Evolutionary conservation across 176 grass and related monocot species (phyloP).

Genomic region (Phyllostachys edulis): DNA sequence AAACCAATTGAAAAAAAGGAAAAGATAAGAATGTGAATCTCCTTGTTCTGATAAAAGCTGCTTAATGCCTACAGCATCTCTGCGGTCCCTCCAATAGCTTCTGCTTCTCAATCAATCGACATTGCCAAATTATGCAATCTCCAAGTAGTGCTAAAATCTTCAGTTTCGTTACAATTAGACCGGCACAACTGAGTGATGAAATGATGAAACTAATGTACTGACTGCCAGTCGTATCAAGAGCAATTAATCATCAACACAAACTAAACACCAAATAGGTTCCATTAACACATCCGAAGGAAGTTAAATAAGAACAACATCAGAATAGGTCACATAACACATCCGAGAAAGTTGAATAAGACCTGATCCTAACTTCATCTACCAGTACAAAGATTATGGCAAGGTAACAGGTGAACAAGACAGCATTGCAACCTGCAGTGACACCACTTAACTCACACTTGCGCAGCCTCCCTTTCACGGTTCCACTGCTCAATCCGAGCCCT

Average conservation of each 20-base stretch:
- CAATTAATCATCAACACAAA: neutral
- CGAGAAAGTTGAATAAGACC: neutral
- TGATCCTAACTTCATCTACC: neutral
- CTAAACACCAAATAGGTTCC: constrained; percentile 9
- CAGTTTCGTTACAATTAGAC: neutral
- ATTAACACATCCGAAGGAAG: neutral
- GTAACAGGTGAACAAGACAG: neutral
- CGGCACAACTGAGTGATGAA: neutral
- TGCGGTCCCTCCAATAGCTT: too few species aligned
- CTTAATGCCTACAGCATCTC: neutral
- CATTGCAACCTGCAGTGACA: neutral
- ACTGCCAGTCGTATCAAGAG: neutral
- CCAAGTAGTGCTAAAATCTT: neutral
- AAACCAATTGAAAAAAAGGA: neutral
- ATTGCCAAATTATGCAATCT: neutral
- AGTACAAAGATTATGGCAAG: constrained; percentile 17
- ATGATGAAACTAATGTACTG: neutral
- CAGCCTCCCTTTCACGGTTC: constrained; percentile 73
- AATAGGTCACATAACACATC: neutral
- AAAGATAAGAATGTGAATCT: neutral
- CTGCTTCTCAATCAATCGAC: too few species aligned
- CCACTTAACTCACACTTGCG: constrained; percentile 9
- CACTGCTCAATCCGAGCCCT: constrained; percentile 84
- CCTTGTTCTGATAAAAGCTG: neutral
- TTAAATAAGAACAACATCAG: neutral